Percentiles rank a stretch among this genome's conserved stretches.
phyloP scores from a whole-genome alignment of 192 early-diverging fungal genomes.

The Powellomyces hirtus region DNA sequence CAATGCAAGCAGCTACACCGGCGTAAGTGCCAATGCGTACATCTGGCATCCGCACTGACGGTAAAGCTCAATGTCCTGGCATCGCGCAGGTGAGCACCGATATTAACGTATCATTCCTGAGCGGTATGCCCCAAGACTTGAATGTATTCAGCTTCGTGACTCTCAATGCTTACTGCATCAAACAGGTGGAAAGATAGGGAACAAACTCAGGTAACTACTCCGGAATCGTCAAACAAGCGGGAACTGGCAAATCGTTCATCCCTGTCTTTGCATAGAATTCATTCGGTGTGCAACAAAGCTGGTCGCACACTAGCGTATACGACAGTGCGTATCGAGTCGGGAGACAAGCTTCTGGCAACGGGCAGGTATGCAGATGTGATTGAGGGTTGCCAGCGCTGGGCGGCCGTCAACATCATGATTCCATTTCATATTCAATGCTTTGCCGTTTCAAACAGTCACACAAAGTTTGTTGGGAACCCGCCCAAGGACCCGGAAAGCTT shows the following conservation, averaged over 20 bases:
- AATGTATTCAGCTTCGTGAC: not conserved
- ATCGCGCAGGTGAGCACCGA: slow-evolving; percentile 14
- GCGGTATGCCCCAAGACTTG: no score
- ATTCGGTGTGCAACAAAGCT: slow-evolving; percentile 17
- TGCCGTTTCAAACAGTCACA: not conserved
- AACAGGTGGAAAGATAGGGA: slow-evolving; percentile 14
- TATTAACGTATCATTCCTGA: slow-evolving; percentile 23
- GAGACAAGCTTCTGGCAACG: slow-evolving; percentile 19
- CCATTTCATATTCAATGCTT: not conserved
- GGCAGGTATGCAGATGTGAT: slow-evolving; percentile 13
- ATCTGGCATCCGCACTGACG: not conserved
- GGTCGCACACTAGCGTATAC: slow-evolving; percentile 26
- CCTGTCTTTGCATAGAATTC: not conserved
- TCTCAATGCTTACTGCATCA: not conserved
- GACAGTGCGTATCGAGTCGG: slow-evolving; percentile 2
- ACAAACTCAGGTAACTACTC: slow-evolving; percentile 7
- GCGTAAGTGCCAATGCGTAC: no score
- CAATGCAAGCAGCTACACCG: slow-evolving; percentile 13
- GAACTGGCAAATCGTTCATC: no score
- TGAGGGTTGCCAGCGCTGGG: not conserved
- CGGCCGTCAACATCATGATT: not conserved
- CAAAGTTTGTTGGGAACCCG: slow-evolving; percentile 13
- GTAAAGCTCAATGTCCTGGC: no score
- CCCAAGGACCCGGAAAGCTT: slow-evolving; percentile 8
- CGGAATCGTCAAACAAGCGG: not conserved